Evolutionary conservation across 148 eudicot genomes (phyloP), one percentile per base, ranked within the genome.

Genomic region (Persicaria tinctoria): DNA sequence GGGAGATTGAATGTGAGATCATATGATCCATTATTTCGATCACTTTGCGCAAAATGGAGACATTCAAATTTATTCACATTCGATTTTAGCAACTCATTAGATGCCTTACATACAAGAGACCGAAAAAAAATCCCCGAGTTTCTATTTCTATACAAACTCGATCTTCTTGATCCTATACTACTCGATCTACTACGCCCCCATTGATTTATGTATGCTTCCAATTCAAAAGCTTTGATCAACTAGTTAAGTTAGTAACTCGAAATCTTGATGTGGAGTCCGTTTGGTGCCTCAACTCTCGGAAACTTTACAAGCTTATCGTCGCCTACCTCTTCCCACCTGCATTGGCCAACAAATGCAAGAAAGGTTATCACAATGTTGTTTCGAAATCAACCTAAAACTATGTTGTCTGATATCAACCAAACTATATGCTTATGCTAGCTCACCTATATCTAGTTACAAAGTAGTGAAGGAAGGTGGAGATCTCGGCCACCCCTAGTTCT

Each of bases 281-380:
- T 95, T 46, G 99, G 94, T 53, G 99, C 97, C 75, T 90, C 91
- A 46, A 95, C 97, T 76, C 99, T 90, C 6, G 99, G 99, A 74
- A 95, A 95, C 79, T 92, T 86, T 80, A 95, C 89, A 54, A 92
- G 83, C 80, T 92, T 89, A 66, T 92, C 89, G 51, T 93, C 96
- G 41, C 91, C 97, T 10, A 86, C 85, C 78, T 92, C 98, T 81
- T 89, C 91, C 98, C 97, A 94, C 81, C 93, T 91, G 91, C 78
- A 87, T 59, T 56, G 8, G 6, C 62, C n/a, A 56, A 56, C 5
- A 6, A 16, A 6, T 17, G 23, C 62, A 56, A 56, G 62, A 56
- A 56, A 56, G 18, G 5, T 5, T 5, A 56, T 56, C 62, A 56
- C 4, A 12, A 53, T 14, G 56, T 53, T 4, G 56, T n/a, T n/a